phyloP scores from a whole-genome alignment of 2,329 filamentous ascomycete genomes.

The Aschersonia sp. region DNA sequence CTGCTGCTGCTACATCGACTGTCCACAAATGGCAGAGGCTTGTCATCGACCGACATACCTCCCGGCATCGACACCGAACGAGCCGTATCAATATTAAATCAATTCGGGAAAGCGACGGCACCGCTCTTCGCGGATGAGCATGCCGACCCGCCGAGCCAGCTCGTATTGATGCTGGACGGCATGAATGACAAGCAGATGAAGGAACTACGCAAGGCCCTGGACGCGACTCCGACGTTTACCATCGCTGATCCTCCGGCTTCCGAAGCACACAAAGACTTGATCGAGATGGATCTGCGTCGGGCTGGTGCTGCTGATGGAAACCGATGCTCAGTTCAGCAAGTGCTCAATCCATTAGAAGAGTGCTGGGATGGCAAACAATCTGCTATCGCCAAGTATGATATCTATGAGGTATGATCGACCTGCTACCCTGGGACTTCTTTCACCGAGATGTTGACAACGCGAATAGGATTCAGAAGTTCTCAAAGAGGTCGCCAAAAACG shows the following conservation, averaged over 20 bases:
- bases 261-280: slow-evolving; percentile 25
- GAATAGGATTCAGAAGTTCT: slow-evolving; percentile 25
- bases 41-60: slow-evolving; percentile 31
- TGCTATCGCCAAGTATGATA: slow-evolving; percentile 4
- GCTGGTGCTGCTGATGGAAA: slow-evolving; percentile 20
- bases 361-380: slow-evolving; percentile 29
- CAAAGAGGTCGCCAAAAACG: slow-evolving; percentile 25
- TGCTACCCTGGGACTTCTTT: too few species aligned
- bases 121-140: slow-evolving; percentile 31
- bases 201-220: slow-evolving; percentile 22
- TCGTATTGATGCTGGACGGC: slow-evolving; percentile 46
- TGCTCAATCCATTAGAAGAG: slow-evolving; percentile 26
- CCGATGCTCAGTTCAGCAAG: slow-evolving; percentile 22
- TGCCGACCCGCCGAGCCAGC: slow-evolving; percentile 29
- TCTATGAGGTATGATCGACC: neutral
- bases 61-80: slow-evolving; percentile 25
- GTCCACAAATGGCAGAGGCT: slow-evolving; percentile 29
- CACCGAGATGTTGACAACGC: slow-evolving; percentile 8
- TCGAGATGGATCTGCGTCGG: slow-evolving; percentile 23
- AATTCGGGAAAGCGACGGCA: slow-evolving; percentile 38
- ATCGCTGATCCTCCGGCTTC: slow-evolving; percentile 29
- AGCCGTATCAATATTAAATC: slow-evolving; percentile 41
- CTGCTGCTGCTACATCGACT: slow-evolving; percentile 45
- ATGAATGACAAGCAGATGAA: slow-evolving; percentile 30
- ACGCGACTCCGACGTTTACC: slow-evolving; percentile 29